phyloP scores from a whole-genome alignment of 176 grass and related monocot species.

The Zea mays region Zm-B73-REFERENCE-NAM-5.0 NC_050101.1:92577501-92578000 shows the following conservation, averaged over 20 bases:
- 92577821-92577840: conserved; percentile 96
- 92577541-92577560: conserved; percentile 90
- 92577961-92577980: conserved; percentile 88
- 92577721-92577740: conserved; percentile 80
- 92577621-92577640: conserved; percentile 49
- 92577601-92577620: conserved; percentile 85
- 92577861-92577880: conserved; percentile 92
- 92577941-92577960: conserved; percentile 85
- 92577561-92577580: conserved; percentile 93
- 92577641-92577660: conserved; percentile 81
- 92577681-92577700: conserved; percentile 95
- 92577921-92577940: conserved; percentile 82
- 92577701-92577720: conserved; percentile 75
- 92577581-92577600: conserved; percentile 97
- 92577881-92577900: conserved; percentile 92
- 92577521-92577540: conserved; percentile 69
- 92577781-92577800: conserved; percentile 97
- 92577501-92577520: conserved; percentile 82
- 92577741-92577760: conserved; percentile 96
- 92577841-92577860: conserved; percentile 97
- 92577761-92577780: conserved; percentile 95
- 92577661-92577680: conserved; percentile 93
- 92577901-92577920: conserved; percentile 97
- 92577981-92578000: conserved; percentile 95
- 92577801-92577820: conserved; percentile 76